Evolutionary conservation across 345 rosid genomes (phyloP), one percentile per base, ranked within the genome.

Genomic region (Gossypium ekmanianum): DNA sequence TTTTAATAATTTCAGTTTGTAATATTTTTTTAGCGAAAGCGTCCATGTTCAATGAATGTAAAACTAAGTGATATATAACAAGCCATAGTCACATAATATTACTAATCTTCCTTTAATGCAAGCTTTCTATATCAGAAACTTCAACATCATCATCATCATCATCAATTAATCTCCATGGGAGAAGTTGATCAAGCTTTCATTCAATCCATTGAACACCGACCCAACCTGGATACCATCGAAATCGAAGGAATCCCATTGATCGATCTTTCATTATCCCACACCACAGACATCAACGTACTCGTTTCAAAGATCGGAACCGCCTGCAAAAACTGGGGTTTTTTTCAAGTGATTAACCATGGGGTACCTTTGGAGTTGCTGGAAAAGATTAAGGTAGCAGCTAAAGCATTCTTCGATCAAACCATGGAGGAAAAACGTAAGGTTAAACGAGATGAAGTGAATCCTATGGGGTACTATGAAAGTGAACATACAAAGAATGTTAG

Each of bases 401-500:
- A 73, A 73, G 2, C 71, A 45, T 91, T 89, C 74, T 89, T 89
- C 64, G 85, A 79, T 45, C 84, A 45, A 75, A 80, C 88, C 1
- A 7, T 70, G 44, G 88, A 88, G 78, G 88, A 85, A 76, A 91
- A 87, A 75, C 74, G 64, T 61, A 85, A 85, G 76, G 90, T 87
- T 71, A 83, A 84, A 77, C 81, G 90, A 81, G 93, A 86, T 52
- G 90, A 85, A 65, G 77, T 61, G 79, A 77, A 77, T 39, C 78
- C 85, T 2, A 75, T 84, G 76, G 93, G 93, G 34, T 89, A 89
- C 74, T 78, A 88, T 72, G 92, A 91, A 43, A 76, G 84, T 44
- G 92, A 91, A 79, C 92, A 86, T 74, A 90, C 91, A 4, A 87
- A 88, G 82, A 90, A 86, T 64, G 89, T 86, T 17, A 88, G 87